These are phyloP conservation scores for Globisporangium cystogenes DNA, from an alignment of 352 stramenopile species.

Conservation along the genomic window DNA sequence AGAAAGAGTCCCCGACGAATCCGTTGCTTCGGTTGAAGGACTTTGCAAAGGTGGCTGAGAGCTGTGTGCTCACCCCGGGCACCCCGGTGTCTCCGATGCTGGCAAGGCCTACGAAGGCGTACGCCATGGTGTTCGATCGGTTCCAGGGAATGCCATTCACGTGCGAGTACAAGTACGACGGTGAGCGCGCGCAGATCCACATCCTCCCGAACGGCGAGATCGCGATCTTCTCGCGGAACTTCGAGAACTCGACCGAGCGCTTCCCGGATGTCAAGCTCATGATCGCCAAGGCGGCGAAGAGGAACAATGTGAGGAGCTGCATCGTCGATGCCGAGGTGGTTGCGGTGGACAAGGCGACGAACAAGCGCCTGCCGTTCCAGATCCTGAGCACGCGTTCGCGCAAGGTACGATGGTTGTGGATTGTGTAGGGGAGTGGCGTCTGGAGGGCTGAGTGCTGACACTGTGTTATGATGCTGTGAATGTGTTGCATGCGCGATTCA, in stretches of 20 bases:
- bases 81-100: conserved; percentile 99
- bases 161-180: conserved; percentile 99
- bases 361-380: conserved; percentile 98
- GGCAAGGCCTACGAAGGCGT: conserved; percentile 96
- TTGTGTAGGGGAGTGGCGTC: background rate
- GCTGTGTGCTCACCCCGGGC: conserved; percentile 92
- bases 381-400: conserved; percentile 96
- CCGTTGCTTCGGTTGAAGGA: conserved; percentile 49
- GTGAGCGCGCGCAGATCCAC: conserved; percentile 96
- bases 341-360: conserved; percentile 94
- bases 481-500: conserved; percentile 1
- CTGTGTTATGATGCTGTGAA: background rate
- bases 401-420: conserved; percentile 51
- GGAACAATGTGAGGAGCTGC: conserved; percentile 66
- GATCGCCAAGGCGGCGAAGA: conserved; percentile 56
- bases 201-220: conserved; percentile 86
- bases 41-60: conserved; percentile 48
- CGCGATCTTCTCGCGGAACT: conserved; percentile 98
- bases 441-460: conserved; percentile 1
- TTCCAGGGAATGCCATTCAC: conserved; percentile 96
- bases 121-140: conserved; percentile 96
- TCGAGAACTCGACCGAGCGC: conserved; percentile 97
- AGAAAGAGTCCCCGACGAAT: conserved; percentile 28
- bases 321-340: conserved; percentile 99
- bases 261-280: conserved; percentile 91